Evolutionary conservation across 1,139 yeast species (phyloP), one percentile per base, ranked within the genome.

Genomic region (Suhomyces yuchorum): DNA sequence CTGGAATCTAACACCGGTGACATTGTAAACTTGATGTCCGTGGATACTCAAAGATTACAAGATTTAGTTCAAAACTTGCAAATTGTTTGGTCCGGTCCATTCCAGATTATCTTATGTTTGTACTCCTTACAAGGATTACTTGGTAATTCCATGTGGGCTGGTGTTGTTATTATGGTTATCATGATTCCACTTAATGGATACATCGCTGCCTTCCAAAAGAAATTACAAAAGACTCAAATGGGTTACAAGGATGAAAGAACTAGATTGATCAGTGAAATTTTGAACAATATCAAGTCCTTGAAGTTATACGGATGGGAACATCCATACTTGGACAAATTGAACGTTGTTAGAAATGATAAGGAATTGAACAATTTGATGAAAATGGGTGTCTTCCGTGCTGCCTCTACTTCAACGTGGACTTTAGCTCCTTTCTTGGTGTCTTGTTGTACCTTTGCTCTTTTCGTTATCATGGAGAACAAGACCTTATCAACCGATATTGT

Each of bases 81-180:
- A 62, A 80, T 92, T 51, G 76, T 90, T 45, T 92, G 98, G 97
- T 91, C 97, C 0, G 98, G 97, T 40, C 99, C 99, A 2, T 89
- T 92, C 71, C 99, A 93, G 71, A 85, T 93, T 58, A 58, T 80
- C 38, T 71, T 93, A 50, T 93, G 98, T 75, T 77, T 93, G 57
- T 68, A 77, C 48, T 87, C 96, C 3, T 74, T 93, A 48, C 82
- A 93, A 65, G 79, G 81, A 8, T 70, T 93, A 50, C 72, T 93
- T 50, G 98, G 98, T 34, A 83, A 86, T 56, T 80, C 96, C 24
- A 93, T 93, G 98, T 92, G 98, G 97, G 87, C 96, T 40, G 99
- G 99, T 67, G 96, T 93, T 23, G 69, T 79, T 14, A 82, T 93
- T 51, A 85, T 93, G 85, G 63, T 87, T 7, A 63, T 92, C 42